Percentiles rank a stretch among this genome's conserved stretches.
These are phyloP conservation scores for Knoxia roxburghii DNA, from an alignment of 257 asterid genomes.

Conservation along the genomic window DNA sequence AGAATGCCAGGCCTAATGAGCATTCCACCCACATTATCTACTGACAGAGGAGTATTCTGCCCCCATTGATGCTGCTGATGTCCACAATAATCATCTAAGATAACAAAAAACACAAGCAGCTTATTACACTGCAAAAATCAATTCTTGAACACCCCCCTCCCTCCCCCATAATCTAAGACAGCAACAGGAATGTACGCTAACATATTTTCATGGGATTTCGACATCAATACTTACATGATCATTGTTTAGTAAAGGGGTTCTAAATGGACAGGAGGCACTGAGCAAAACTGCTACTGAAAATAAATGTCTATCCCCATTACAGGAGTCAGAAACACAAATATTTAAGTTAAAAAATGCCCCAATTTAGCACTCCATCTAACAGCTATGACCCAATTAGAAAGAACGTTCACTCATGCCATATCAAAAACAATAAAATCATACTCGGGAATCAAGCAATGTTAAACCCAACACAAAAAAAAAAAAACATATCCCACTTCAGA, in stretches of 20 bases:
- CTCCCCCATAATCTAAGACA: slow-evolving; percentile 31
- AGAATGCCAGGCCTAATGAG: slow-evolving; percentile 28
- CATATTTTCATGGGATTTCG: not conserved
- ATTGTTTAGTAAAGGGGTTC: not conserved
- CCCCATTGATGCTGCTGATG: slow-evolving; percentile 34
- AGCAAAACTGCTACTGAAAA: not conserved
- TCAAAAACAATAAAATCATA: too few species aligned
- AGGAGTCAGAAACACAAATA: too few species aligned
- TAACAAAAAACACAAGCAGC: slow-evolving; percentile 8
- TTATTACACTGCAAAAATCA: slow-evolving; percentile 4
- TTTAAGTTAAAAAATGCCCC: not conserved
- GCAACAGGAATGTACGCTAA: not conserved
- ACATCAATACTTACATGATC: not conserved
- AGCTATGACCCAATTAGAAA: too few species aligned
- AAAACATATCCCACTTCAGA: too few species aligned
- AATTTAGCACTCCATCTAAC: not conserved
- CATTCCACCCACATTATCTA: slow-evolving; percentile 19
- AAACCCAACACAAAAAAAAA: too few species aligned
- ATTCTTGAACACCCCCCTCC: slow-evolving; percentile 10
- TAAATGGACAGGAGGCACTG: too few species aligned
- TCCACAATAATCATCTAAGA: slow-evolving; percentile 35
- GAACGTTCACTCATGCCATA: too few species aligned
- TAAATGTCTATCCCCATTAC: not conserved
- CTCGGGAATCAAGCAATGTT: too few species aligned
- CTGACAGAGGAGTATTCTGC: slow-evolving; percentile 29